Base-by-base conservation (phyloP, 495 filamentous ascomycete genomes). In the Tetracladium marchalianum region DNA sequence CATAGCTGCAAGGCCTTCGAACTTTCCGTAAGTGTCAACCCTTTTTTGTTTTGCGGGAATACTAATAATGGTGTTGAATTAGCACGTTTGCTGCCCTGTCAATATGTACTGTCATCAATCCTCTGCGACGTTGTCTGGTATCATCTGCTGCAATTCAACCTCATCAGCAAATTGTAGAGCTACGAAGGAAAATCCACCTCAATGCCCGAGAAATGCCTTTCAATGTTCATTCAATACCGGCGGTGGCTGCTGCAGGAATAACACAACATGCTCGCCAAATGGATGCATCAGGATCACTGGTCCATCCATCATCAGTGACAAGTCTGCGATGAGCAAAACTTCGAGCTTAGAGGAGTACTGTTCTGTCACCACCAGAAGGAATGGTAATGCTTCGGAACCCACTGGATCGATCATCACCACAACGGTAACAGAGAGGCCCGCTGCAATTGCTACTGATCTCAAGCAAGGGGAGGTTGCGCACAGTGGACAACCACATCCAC, bases 71-170 rank as follows among this genome's bases (percentile, higher is more conserved):
- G 27, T 9, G 19, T 3, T 7, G 33, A 5, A 27, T 15, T 33
- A 57, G 54, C 43, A 51, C 15, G 49, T 54, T n/a, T 57, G 54
- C 17, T 57, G 54, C 33, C 54, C 54, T 15, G 41, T 53, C 15
- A 32, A 22, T 27, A 45, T 44, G 31, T 22, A 13, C 8, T 57
- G 54, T 19, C 47, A 48, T 18, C 13, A 5, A 4, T 32, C 35
- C 2, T 11, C 33, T 0, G 16, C 38, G 32, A 53, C 54, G 6
- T 8, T 15, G 5, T 57, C 54, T 12, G 44, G 44, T 15, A 48
- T 54, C n/a, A 47, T 46, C 37, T 57, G 54, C 36, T 57, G 54
- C 38, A 54, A 54, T 35, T 15, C 47, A 5, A 48, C 47, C 9
- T 13, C 9, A 2, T 33, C 47, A 18, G 12, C 27, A 35, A 6